Evolutionary conservation across 345 rosid genomes (phyloP), one percentile per base, ranked within the genome.

Genomic region (Populus alba): DNA sequence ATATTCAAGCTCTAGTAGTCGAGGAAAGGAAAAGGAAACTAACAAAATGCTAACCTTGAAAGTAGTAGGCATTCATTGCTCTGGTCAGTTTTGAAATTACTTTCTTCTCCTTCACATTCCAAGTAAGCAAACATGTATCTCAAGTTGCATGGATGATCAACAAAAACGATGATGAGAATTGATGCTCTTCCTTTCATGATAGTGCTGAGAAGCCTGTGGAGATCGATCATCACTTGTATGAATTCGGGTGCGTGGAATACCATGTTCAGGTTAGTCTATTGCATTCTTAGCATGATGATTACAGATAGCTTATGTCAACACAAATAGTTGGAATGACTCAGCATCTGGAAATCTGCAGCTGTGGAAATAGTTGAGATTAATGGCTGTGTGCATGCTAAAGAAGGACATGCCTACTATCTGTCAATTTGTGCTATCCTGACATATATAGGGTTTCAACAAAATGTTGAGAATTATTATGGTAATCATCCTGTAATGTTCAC

Each of bases 191-290:
- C 75, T 79, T 70, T 57, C 73, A 76, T 85, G 86, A 65, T 82
- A 94, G 98, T 49, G 91, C 87, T 77, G 83, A 79, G 75, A 91
- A 89, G 73, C 91, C 91, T 15, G 39, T 78, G 39, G 94, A 89
- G 86, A 82, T 88, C 51, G 98, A 94, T 84, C 93, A 89, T 83
- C 96, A 78, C 85, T 75, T 91, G 82, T 86, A 85, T 37, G 94
- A 91, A 79, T 90, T 94, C 70, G 97, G 97, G 68, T 91, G 92
- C 15, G 91, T 91, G 51, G 92, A 88, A 78, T 94, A 94, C 87
- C 93, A 91, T 73, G 68, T 94, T 77, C 87, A 86, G 96, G 98
- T 92, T 81, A 83, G 49, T 47, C 43, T 67, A 51, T 12, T 13
- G 33, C 37, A 69, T 25, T 66, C 73, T 62, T 27, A 13, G 16